These are phyloP conservation scores for Penicillium lagena DNA, from an alignment of 495 filamentous ascomycete species.

Conservation along the genomic window DNA sequence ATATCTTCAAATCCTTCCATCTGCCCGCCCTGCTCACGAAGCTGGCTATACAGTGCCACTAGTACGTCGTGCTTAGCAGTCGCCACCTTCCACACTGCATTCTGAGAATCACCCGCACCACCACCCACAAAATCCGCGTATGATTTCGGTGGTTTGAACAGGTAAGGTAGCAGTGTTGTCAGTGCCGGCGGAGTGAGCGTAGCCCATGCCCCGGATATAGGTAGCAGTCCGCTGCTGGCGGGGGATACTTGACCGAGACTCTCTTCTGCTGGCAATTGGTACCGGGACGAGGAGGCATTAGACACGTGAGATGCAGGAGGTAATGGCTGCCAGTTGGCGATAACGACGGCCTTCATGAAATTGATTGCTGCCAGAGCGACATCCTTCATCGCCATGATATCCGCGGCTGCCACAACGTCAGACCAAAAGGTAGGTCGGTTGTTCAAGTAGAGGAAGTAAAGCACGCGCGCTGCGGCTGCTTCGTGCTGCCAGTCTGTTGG, in stretches of 20 bases:
- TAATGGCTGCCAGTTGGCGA: conserved; percentile 46
- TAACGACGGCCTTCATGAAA: conserved; percentile 47
- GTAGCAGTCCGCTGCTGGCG: conserved; percentile 30
- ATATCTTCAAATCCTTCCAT: conserved; percentile 38
- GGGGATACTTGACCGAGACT: conserved; percentile 30
- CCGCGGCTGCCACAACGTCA: conserved; percentile 45
- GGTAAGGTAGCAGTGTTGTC: conserved; percentile 48
- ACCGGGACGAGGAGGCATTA: conserved; percentile 20
- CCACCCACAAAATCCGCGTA: conserved; percentile 54
- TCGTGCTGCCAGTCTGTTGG: conserved; percentile 39
- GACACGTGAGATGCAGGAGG: conserved; percentile 12
- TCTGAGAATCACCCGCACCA: conserved; percentile 50
- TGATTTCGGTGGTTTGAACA: conserved; percentile 52
- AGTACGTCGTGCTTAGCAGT: conserved; percentile 54
- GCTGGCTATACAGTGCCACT: conserved; percentile 30
- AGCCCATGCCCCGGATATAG: conserved; percentile 41
- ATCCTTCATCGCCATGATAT: conserved; percentile 53
- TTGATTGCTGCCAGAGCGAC: conserved; percentile 48
- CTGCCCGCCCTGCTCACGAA: conserved; percentile 24
- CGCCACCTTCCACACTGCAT: conserved; percentile 53
- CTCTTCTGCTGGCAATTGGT: conserved; percentile 37
- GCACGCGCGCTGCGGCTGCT: conserved; percentile 46
- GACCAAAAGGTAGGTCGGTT: conserved; percentile 44
- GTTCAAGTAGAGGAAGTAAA: conserved; percentile 52
- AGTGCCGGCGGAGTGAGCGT: conserved; percentile 47